phyloP scores from a whole-genome alignment of 73 alveolate genomes.

The Tetrahymena borealis region DNA sequence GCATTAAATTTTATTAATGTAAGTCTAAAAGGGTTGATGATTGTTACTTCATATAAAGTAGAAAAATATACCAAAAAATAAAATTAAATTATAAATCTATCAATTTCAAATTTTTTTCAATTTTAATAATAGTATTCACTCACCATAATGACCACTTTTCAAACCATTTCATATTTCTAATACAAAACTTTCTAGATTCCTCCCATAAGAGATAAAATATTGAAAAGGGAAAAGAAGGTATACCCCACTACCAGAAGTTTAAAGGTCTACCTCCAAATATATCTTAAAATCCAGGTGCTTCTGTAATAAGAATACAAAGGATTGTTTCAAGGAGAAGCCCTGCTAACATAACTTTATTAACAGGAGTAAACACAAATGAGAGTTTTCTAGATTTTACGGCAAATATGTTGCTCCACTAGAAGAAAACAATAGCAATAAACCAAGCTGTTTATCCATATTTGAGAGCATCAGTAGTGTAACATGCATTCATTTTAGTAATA shows the following conservation, averaged over 20 bases:
- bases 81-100: too few species aligned
- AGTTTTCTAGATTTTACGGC: slow-evolving; percentile 77
- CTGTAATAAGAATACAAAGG: slow-evolving; percentile 41
- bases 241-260: slow-evolving; percentile 52
- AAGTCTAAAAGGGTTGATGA: too few species aligned
- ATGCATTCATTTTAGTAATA: slow-evolving; percentile 32
- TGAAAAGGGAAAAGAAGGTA: slow-evolving; percentile 69
- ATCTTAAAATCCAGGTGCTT: slow-evolving; percentile 47
- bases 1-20: too few species aligned
- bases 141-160: slow-evolving; percentile 1
- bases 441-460: slow-evolving; percentile 84
- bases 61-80: too few species aligned
- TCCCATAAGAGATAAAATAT: slow-evolving; percentile 54
- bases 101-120: too few species aligned
- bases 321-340: slow-evolving; percentile 54
- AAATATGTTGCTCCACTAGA: slow-evolving; percentile 79
- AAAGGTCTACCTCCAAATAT: slow-evolving; percentile 68
- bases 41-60: too few species aligned
- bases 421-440: slow-evolving; percentile 66
- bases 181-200: slow-evolving; percentile 61
- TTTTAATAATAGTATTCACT: too few species aligned
- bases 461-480: slow-evolving; percentile 87
- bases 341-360: slow-evolving; percentile 44
- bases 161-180: slow-evolving; percentile 26
- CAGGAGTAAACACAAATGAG: slow-evolving; percentile 49